Evolutionary conservation across 805 yeast species (phyloP).

Genomic region (Teunomyces stri): DNA sequence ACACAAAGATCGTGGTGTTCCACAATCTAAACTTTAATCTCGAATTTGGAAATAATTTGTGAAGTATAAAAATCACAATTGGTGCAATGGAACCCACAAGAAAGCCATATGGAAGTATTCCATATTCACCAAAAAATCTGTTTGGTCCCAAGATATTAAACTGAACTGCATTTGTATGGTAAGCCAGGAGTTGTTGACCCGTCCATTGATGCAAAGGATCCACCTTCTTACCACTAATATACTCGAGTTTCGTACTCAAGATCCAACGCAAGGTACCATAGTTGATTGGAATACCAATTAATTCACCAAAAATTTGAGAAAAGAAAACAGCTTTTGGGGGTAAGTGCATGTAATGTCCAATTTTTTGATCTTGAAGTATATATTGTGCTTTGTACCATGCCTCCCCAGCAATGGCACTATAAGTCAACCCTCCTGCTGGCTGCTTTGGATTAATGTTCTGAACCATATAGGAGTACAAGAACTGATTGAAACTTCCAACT

Average conservation of each 20-base stretch:
- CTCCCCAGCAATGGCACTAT: conserved; percentile 23
- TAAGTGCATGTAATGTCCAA: conserved; percentile 25
- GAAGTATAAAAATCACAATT: conserved; percentile 13
- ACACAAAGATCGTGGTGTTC: conserved; percentile 25
- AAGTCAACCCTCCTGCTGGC: conserved; percentile 24
- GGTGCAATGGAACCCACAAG: conserved; percentile 20
- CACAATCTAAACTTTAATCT: conserved; percentile 17
- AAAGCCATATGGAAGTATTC: conserved; percentile 22
- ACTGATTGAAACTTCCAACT: conserved; percentile 24
- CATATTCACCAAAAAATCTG: conserved; percentile 20
- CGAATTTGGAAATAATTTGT: conserved; percentile 15
- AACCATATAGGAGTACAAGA: conserved; percentile 19
- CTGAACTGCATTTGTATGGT: conserved; percentile 24
- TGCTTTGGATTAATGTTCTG: conserved; percentile 12
- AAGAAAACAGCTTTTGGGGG: conserved; percentile 22
- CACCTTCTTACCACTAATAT: conserved; percentile 15
- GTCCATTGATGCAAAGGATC: conserved; percentile 29
- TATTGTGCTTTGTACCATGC: conserved; percentile 27
- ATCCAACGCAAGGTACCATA: conserved; percentile 24
- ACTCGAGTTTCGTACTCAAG: conserved; percentile 18
- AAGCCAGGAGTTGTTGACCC: conserved; percentile 18
- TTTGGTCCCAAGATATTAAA: conserved; percentile 23
- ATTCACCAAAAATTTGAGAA: conserved; percentile 23
- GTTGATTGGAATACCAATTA: conserved; percentile 25
- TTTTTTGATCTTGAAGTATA: conserved; percentile 22